phyloP scores from a whole-genome alignment of 2,329 filamentous ascomycete species.

The Sordariomycetes sp. region DNA sequence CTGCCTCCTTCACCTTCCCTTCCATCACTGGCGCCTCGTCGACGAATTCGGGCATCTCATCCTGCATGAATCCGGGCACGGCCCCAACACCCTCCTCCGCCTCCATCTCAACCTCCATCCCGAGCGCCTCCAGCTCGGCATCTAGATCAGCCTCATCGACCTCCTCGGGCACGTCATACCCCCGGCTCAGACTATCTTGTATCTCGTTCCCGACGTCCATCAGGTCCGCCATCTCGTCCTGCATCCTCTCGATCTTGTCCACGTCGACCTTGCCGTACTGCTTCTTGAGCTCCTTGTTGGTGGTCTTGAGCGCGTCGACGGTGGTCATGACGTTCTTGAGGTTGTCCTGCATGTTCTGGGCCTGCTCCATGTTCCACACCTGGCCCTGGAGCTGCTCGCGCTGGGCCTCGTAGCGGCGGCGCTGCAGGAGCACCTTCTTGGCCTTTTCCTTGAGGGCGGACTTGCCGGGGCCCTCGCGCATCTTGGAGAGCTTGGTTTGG shows the following conservation, averaged over 20 bases:
- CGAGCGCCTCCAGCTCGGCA: conserved; percentile 88
- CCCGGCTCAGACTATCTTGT: conserved; percentile 81
- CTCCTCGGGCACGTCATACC: conserved; percentile 93
- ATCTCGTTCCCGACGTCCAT: conserved; percentile 98
- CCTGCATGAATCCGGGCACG: conserved; percentile 79
- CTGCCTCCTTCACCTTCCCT: conserved; percentile 75
- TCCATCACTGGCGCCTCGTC: conserved; percentile 73
- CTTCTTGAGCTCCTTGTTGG: conserved; percentile 81
- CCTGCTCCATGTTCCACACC: conserved; percentile 99
- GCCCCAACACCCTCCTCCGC: conserved; percentile 43
- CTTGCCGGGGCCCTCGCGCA: conserved; percentile 94
- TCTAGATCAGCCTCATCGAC: conserved; percentile 95
- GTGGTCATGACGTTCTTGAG: conserved; percentile 98
- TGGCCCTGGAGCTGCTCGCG: conserved; percentile 90
- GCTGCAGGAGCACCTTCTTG: conserved; percentile 83
- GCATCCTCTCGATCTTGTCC: conserved; percentile 92
- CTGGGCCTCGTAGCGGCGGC: conserved; percentile 89
- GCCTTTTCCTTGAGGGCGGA: conserved; percentile 88
- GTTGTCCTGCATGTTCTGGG: conserved; percentile 97
- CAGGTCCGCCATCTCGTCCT: conserved; percentile 98
- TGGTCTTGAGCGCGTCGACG: conserved; percentile 94
- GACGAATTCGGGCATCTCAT: conserved; percentile 82
- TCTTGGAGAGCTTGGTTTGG: conserved; percentile 76
- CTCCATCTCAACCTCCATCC: conserved; percentile 88
- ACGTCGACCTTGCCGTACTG: conserved; percentile 97